A percentile compares a stretch with the other conserved stretches of the same genome.
These are phyloP conservation scores for Malassezia nana DNA, from an alignment of 1,284 basidiomycete genomes.

Conservation along the genomic window DNA sequence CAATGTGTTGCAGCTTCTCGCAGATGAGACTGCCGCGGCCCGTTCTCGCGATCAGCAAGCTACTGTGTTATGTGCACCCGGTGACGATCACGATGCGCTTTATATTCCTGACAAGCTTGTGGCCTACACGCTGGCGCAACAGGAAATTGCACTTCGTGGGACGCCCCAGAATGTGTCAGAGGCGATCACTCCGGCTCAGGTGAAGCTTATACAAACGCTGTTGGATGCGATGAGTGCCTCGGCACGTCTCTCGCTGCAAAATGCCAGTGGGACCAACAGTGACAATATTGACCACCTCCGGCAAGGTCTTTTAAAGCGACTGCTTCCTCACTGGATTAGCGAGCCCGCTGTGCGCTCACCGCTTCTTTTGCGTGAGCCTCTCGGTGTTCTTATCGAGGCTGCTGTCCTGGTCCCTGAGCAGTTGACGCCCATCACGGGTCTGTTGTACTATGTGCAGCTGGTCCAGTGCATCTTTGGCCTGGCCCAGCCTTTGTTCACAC, in stretches of 20 bases:
- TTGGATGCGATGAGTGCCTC: constrained; percentile 29
- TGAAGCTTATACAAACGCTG: constrained; percentile 32
- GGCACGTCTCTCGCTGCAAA: constrained; percentile 18
- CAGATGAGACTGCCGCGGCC: constrained; percentile 23
- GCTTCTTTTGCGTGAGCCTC: constrained; percentile 39
- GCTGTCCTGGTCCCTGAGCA: constrained; percentile 36
- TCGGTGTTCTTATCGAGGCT: constrained; percentile 43
- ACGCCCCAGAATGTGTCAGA: constrained; percentile 25
- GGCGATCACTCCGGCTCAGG: constrained; percentile 26
- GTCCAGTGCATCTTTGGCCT: constrained; percentile 45
- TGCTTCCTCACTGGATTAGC: constrained; percentile 44
- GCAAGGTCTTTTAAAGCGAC: constrained; percentile 41
- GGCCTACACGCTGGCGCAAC: constrained; percentile 43
- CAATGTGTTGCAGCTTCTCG: constrained; percentile 38
- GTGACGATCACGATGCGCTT: neutral
- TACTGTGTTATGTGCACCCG: constrained; percentile 32
- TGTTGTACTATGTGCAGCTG: constrained; percentile 45
- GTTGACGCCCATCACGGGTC: constrained; percentile 38
- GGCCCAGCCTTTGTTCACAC: constrained; percentile 35
- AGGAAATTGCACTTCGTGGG: constrained; percentile 41
- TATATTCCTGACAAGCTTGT: constrained; percentile 45
- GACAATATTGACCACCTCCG: constrained; percentile 26
- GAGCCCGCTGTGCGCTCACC: constrained; percentile 42
- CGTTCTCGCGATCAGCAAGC: constrained; percentile 28
- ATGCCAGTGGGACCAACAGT: neutral